Evolutionary conservation across 129 eudicot genomes (phyloP).

Genomic region (Saussurea involucrata): DNA sequence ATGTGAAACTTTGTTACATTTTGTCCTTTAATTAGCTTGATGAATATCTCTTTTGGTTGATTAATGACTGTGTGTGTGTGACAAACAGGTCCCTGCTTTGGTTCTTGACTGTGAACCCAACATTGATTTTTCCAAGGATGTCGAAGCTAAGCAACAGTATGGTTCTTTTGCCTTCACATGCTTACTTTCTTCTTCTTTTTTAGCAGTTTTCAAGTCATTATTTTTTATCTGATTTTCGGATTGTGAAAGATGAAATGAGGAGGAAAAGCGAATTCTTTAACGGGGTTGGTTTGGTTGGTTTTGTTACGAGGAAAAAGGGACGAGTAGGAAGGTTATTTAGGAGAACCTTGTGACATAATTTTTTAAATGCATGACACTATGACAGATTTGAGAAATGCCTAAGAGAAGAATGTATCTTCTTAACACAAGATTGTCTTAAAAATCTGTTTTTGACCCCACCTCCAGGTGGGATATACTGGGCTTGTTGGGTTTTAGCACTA

Average conservation of each 20-base stretch:
- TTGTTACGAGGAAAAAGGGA: too few relatives aligned
- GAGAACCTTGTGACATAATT: too few relatives aligned
- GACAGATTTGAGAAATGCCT: too few relatives aligned
- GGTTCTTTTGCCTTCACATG: slow-evolving; percentile 22
- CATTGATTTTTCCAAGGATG: slow-evolving; percentile 67
- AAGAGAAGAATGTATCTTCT: background rate
- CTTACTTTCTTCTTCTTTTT: background rate
- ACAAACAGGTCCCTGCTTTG: slow-evolving; percentile 65
- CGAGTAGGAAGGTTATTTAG: too few relatives aligned
- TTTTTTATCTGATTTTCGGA: background rate
- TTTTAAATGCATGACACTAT: too few relatives aligned
- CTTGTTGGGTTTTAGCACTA: background rate
- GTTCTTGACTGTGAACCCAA: slow-evolving; percentile 80
- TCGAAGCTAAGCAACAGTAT: slow-evolving; percentile 76
- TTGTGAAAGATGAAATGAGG: background rate
- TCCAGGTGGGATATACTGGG: background rate
- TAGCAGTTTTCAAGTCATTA: background rate
- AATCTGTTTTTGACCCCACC: background rate
- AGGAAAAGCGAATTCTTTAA: too few relatives aligned
- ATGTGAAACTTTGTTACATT: background rate
- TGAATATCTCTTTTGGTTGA: background rate
- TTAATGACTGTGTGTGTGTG: background rate
- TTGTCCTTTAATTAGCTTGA: background rate
- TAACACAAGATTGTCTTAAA: background rate
- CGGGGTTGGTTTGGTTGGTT: too few relatives aligned